Evolutionary conservation across 495 filamentous ascomycete species (phyloP).

Genomic region (Pyrenopolyporus hunteri): DNA sequence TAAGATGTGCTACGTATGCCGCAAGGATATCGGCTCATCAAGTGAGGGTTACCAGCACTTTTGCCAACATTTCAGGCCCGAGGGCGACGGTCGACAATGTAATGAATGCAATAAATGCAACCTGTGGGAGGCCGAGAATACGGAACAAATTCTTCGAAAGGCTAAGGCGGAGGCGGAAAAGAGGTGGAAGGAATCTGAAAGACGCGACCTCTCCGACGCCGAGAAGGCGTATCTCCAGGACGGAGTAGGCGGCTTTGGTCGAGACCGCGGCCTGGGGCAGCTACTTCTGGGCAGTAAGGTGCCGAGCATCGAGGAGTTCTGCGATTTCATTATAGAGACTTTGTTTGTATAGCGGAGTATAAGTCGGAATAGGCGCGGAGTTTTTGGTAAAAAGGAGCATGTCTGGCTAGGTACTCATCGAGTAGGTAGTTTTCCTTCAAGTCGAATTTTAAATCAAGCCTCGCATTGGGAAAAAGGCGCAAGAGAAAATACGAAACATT

Average conservation of each 20-base stretch:
- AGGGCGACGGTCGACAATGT: conserved; percentile 69
- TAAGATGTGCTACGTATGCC: conserved; percentile 94
- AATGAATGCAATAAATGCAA: conserved; percentile 85
- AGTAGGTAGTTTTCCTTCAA: conserved; percentile 8
- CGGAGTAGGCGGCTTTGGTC: conserved; percentile 40
- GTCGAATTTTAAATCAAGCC: conserved; percentile 13
- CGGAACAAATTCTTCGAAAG: conserved; percentile 73
- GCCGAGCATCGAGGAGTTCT: conserved; percentile 52
- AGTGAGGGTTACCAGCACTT: conserved; percentile 80
- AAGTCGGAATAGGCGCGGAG: conserved; percentile 2
- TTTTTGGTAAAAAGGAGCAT: conserved; percentile 26
- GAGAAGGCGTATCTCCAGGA: conserved; percentile 57
- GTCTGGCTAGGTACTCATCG: background rate
- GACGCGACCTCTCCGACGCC: conserved; percentile 52
- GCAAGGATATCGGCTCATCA: conserved; percentile 60
- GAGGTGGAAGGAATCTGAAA: conserved; percentile 77
- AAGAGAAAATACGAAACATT: conserved; percentile 1
- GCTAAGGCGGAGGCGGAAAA: conserved; percentile 82
- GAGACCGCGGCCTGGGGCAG: conserved; percentile 37
- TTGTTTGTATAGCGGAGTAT: conserved; percentile 44
- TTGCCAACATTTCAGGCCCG: conserved; percentile 91
- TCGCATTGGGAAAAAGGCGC: conserved; percentile 22
- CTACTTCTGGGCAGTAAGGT: conserved; percentile 39
- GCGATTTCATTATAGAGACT: conserved; percentile 52
- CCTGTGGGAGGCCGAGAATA: conserved; percentile 85